These are phyloP conservation scores for Paratinospora sagittata DNA, from an alignment of 164 flowering plant species.

Conservation along the genomic window DNA sequence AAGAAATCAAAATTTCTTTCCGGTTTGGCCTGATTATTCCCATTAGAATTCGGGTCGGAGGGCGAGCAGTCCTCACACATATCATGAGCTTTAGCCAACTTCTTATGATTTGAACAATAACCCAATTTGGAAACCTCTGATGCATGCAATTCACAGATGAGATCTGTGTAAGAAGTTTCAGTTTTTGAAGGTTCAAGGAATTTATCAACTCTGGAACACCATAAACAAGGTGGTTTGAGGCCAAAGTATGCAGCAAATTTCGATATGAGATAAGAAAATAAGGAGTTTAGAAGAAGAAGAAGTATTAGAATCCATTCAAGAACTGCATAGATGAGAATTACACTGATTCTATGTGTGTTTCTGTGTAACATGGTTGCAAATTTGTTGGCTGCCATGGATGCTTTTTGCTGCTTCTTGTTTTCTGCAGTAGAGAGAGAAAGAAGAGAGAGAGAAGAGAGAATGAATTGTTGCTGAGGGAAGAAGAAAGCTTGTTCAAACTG, in stretches of 20 bases:
- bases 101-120: conserved; percentile 56
- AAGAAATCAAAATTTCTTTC: conserved; percentile 23
- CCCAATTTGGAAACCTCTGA: conserved; percentile 69
- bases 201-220: conserved; percentile 74
- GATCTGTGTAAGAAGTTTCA: conserved; percentile 34
- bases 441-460: conserved; percentile 1
- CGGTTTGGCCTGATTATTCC: conserved; percentile 5
- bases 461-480: conserved; percentile 2
- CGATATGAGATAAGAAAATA: conserved; percentile 65
- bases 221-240: conserved; percentile 74
- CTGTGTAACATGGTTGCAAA: conserved; percentile 74
- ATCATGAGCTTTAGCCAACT: conserved; percentile 42
- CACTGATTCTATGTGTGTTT: conserved; percentile 52
- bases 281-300: conserved; percentile 71
- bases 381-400: conserved; percentile 68
- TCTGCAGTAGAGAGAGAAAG: conserved; percentile 19
- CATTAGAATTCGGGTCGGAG: conserved; percentile 25
- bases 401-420: conserved; percentile 15
- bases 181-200: conserved; percentile 35
- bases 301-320: conserved; percentile 87
- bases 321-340: conserved; percentile 56
- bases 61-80: conserved; percentile 85
- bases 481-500: background rate
- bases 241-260: conserved; percentile 73
- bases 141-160: conserved; percentile 75